Conservation (phyloP, 1,284 basidiomycete species). For the Ustilago hordei region DNA sequence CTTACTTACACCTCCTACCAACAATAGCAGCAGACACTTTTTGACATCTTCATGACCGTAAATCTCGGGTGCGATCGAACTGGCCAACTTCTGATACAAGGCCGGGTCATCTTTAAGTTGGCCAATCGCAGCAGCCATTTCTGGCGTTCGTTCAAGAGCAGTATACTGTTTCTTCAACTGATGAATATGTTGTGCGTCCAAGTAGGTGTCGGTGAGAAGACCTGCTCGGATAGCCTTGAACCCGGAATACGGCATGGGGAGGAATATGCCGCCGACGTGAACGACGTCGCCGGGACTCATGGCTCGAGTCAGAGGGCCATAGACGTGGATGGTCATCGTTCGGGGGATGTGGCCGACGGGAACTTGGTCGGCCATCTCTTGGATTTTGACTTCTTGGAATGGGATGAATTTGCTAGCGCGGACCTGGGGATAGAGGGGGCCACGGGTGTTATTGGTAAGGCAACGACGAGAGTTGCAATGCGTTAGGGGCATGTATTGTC, state of each 20-base stretch:
- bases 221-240: conserved; percentile 92
- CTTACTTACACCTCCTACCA: conserved; percentile 97
- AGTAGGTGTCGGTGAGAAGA: conserved; percentile 94
- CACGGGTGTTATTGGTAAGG: conserved; percentile 85
- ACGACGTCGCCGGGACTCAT: conserved; percentile 97
- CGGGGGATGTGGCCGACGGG: conserved; percentile 99
- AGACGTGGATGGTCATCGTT: conserved; percentile 95
- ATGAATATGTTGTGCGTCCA: conserved; percentile 89
- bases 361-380: conserved; percentile 99
- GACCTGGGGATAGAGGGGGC: conserved; percentile 97
- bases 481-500: conserved; percentile 87
- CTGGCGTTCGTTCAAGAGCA: conserved; percentile 90
- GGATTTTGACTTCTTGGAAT: conserved; percentile 98
- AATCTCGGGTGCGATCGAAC: conserved; percentile 92
- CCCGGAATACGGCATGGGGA: conserved; percentile 89
- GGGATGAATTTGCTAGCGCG: conserved; percentile 95
- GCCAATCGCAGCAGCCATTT: conserved; percentile 80
- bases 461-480: conserved; percentile 81
- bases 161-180: conserved; percentile 98
- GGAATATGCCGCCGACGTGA: conserved; percentile 87
- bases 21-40: conserved; percentile 90
- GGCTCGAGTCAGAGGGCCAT: conserved; percentile 86
- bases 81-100: conserved; percentile 84
- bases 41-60: conserved; percentile 98
- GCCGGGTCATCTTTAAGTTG: conserved; percentile 79